A percentile compares a stretch with the other conserved stretches of the same genome.
These are phyloP conservation scores for Cymbopogon flexuosus DNA, from an alignment of 202 grass and related monocot genomes.

Conservation along the genomic window DNA sequence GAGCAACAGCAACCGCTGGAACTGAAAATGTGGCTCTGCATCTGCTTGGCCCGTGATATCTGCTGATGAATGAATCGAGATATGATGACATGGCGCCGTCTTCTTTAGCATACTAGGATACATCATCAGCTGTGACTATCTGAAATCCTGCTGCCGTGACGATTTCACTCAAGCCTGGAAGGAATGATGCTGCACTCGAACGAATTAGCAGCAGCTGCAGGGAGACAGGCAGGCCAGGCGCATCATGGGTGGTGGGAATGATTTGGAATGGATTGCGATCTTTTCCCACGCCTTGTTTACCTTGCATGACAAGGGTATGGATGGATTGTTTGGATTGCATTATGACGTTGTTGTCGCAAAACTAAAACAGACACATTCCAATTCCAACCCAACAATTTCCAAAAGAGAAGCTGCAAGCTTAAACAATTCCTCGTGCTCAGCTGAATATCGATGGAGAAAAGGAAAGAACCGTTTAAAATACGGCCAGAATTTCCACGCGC, in stretches of 20 bases:
- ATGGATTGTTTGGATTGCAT: background rate
- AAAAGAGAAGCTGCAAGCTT: background rate
- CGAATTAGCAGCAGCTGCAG: background rate
- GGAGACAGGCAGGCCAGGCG: background rate
- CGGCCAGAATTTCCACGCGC: background rate
- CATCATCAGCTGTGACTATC: background rate
- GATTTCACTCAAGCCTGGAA: background rate
- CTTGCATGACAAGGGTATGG: background rate
- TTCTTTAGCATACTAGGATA: too few relatives aligned
- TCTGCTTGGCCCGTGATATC: too few relatives aligned
- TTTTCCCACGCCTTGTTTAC: background rate
- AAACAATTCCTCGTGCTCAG: background rate
- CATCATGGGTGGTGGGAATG: constrained; percentile 7
- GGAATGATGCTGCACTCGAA: background rate
- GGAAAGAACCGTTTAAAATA: background rate
- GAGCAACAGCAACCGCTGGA: too few relatives aligned
- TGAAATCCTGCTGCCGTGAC: background rate
- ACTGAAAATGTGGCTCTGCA: too few relatives aligned
- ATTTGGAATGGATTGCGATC: constrained; percentile 15
- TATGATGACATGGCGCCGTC: too few relatives aligned
- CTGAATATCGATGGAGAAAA: background rate
- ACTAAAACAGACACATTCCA: background rate
- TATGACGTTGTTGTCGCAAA: background rate
- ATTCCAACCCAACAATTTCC: background rate
- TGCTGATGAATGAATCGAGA: too few relatives aligned